Evolutionary conservation across 139 green algal genomes (phyloP).

Genomic region (Micractinium sp.): DNA sequence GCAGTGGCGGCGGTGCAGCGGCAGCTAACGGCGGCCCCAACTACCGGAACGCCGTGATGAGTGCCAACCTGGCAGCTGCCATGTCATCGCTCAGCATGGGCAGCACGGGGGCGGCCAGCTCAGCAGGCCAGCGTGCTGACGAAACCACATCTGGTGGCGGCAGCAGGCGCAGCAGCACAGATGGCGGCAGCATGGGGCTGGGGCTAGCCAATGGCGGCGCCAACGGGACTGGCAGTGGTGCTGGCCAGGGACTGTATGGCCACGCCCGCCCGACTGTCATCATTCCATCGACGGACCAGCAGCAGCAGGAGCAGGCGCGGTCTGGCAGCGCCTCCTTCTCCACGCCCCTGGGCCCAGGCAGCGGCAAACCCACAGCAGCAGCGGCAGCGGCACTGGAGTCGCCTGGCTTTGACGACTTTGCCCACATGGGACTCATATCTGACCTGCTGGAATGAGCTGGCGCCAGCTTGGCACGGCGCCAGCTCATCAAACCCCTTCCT

Average conservation of each 20-base stretch:
- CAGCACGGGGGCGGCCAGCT: neutral
- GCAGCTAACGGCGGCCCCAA: neutral
- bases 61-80: neutral
- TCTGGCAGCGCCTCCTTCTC: neutral
- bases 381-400: slow-evolving; percentile 48
- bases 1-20: no score
- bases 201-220: neutral
- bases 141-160: neutral
- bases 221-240: neutral
- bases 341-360: neutral
- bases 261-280: neutral
- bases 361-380: neutral
- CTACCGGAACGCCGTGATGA: neutral
- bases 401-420: slow-evolving; percentile 84
- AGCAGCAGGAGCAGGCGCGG: neutral
- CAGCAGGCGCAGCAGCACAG: slow-evolving; percentile 12
- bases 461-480: no score
- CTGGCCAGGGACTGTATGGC: neutral
- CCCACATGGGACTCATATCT: slow-evolving; percentile 83
- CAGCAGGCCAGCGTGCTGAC: neutral
- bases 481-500: no score
- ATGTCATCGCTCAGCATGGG: neutral
- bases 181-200: neutral
- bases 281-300: neutral
- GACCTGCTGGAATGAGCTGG: slow-evolving; percentile 73